Base-by-base conservation (phyloP, 2,329 filamentous ascomycete genomes). In the Colletotrichum cereale region DNA sequence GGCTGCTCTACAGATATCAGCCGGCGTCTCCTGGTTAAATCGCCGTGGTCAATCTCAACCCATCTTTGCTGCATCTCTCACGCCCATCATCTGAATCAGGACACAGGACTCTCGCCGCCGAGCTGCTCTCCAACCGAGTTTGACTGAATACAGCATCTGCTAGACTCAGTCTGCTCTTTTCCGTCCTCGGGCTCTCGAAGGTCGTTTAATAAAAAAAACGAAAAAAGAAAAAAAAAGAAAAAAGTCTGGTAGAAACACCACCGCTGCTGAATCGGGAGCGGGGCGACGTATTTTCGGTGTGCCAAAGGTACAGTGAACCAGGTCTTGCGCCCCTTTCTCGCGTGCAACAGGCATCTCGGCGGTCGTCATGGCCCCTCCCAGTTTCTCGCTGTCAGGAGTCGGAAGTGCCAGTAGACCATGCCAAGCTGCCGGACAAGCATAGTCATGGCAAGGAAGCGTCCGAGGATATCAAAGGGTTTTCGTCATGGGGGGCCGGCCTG, bases 221-320 rank as follows among this genome's bases (percentile, higher is more conserved):
- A n/a, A 36, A 77, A 76, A 62, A 68, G 57, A 76, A 76, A 64
- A 55, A 4, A 34, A 10, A 36, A 77, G 75, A 66, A 70, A 63
- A 76, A 76, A 66, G 62, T 58, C 72, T 72, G 50, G 58, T 71
- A 47, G 48, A 71, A 52, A 56, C 50, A 38, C 62, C 50, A 44
- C 57, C 24, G 57, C 64, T 47, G 50, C 67, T 21, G 31, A n/a
- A 18, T 3, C 14, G 52, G 52, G 24, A 55, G 64, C 57, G 36
- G 52, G 34, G n/a, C 31, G 29, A 62, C 44, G 74, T 77, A 74
- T 73, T 75, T 73, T 72, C 69, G 58, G 68, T 53, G 64, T n/a
- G 31, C 63, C 68, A 67, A 68, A 68, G 44, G 68, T 71, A 67
- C 50, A 62, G 21, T 44, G 57, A 62, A 58, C 44, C 65, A 53